Evolutionary conservation across 2,329 filamentous ascomycete species (phyloP), one percentile per base, ranked within the genome.

Genomic region (Herpotrichia juniperi): DNA sequence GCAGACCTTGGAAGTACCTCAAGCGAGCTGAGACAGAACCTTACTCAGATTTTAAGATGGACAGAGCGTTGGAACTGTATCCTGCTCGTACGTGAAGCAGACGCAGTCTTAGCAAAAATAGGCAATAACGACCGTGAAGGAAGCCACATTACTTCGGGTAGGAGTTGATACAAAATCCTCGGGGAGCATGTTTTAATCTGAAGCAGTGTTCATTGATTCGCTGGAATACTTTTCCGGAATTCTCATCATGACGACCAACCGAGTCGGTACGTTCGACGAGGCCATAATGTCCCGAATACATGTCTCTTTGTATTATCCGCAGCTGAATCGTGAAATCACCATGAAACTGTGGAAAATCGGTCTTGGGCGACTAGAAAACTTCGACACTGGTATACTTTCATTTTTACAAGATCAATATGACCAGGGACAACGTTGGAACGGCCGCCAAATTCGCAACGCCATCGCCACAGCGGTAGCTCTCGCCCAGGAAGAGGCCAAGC

Each of bases 211-310:
- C 50, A 54, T 76, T 1, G 59, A 70, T 0, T 66, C 62, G 0
- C 54, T 76, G 1, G 74, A 76, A 43, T 76, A 72, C 48, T 77
- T 71, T 47, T 60, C 74, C 21, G 75, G 73, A 1, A 70, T 77
- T 24, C 50, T 77, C 1, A 75, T 78, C 47, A 56, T 77, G 16
- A 77, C 73, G 0, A 61, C 63, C 1, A 63, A 65, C 31, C 40
- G 60, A 4, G 47, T 64, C 1, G 52, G 48, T 31, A 91, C 88
- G 0, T 94, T 96, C 64, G 91, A 96, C 62, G 89, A 93, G 56
- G 91, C 91, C 0, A 96, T 96, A 78, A 88, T 93, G 66, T 90
- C 87, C 4, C 85, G 91, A 22, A 93, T 94, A 57, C 90, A 96
- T 71, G 85, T 96, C 54, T 88, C 89, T 0, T 76, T 96, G 8